Conservation (phyloP, 169 alveolate genomes). For the Perkinsus chesapeaki region DNA sequence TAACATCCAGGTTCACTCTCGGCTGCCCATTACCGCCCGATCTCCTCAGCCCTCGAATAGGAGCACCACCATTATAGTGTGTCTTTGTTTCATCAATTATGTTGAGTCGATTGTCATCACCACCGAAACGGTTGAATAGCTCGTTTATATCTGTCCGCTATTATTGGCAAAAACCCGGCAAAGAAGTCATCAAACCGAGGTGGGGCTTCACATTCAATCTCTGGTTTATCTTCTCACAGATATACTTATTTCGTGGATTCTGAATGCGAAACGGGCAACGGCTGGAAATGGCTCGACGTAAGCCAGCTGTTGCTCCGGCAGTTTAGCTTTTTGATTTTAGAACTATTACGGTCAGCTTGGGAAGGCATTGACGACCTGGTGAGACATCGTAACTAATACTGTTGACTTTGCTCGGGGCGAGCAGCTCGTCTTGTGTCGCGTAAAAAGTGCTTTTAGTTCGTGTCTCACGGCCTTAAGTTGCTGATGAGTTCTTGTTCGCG, state of each 20-base stretch:
- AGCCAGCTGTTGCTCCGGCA: background rate
- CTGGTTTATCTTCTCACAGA: background rate
- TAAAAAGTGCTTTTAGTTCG: too few species aligned
- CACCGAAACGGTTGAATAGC: background rate
- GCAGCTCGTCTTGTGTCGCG: too few species aligned
- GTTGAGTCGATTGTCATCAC: too few species aligned
- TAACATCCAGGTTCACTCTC: too few species aligned
- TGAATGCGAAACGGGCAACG: background rate
- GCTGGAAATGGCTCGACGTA: background rate
- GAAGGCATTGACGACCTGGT: background rate
- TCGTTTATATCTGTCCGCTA: background rate
- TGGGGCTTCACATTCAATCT: too few species aligned
- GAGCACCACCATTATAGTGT: too few species aligned
- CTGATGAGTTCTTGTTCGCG: too few species aligned
- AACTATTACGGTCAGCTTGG: background rate
- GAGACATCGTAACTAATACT: background rate
- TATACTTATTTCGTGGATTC: background rate
- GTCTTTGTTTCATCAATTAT: too few species aligned
- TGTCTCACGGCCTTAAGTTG: too few species aligned
- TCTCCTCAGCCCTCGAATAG: too few species aligned
- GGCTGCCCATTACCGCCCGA: too few species aligned
- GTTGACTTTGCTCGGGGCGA: too few species aligned
- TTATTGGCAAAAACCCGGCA: background rate
- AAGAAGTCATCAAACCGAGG: background rate
- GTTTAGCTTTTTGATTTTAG: background rate